Evolutionary conservation across 2,329 filamentous ascomycete species (phyloP).

Genomic region (Akanthomyces muscarius): DNA sequence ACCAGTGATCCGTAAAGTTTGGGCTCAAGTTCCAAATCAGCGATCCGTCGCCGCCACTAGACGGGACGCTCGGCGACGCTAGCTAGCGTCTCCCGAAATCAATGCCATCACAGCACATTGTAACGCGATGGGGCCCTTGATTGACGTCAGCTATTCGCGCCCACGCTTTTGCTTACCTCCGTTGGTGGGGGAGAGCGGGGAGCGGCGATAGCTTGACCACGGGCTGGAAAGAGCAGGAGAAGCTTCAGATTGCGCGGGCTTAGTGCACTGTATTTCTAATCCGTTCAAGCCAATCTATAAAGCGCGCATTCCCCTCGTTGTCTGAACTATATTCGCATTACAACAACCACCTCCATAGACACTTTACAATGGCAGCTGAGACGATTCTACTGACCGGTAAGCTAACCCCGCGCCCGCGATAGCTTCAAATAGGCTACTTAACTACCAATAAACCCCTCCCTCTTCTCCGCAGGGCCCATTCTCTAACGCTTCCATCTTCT

Average conservation of each 20-base stretch:
- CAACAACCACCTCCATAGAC: not conserved
- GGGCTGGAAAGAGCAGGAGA: not conserved
- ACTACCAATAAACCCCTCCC: not conserved
- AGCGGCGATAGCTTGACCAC: constrained; percentile 6
- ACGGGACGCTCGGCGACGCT: not conserved
- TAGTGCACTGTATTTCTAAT: not conserved
- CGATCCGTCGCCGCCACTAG: not conserved
- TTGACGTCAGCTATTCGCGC: constrained; percentile 2
- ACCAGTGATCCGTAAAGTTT: not conserved
- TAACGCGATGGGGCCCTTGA: constrained; percentile 2
- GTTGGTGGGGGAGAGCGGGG: not conserved
- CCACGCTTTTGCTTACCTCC: not conserved
- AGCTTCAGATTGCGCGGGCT: not conserved
- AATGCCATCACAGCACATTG: not conserved
- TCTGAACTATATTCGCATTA: not conserved
- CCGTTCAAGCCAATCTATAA: not conserved
- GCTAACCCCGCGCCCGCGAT: not conserved
- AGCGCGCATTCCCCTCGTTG: not conserved
- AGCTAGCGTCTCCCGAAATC: not conserved
- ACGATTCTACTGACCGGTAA: constrained; percentile 14
- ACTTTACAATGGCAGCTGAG: constrained; percentile 1
- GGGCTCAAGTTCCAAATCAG: not conserved
- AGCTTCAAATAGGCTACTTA: not conserved
- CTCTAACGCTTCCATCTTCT: not conserved
- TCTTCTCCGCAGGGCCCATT: not conserved